A percentile compares a stretch with the other conserved stretches of the same genome.
These are phyloP conservation scores for Aspergillus sp. DNA, from an alignment of 2,329 filamentous ascomycete species.

Conservation along the genomic window DNA sequence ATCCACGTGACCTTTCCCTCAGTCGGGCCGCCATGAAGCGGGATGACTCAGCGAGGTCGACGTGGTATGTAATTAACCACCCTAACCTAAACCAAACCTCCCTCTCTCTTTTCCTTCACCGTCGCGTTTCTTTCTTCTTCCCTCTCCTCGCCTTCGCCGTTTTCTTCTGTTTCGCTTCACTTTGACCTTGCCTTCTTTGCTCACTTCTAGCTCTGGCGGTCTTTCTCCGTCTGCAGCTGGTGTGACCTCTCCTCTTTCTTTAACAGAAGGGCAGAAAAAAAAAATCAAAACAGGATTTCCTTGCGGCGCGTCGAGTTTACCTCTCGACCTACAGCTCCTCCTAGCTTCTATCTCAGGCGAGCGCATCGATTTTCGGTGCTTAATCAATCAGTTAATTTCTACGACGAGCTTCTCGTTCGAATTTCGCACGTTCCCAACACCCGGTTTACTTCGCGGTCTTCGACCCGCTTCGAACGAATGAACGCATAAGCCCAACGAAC, in stretches of 20 bases:
- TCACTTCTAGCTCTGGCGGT: constrained; percentile 14
- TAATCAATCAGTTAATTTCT: not conserved
- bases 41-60: not conserved
- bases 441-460: constrained; percentile 4
- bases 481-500: constrained; percentile 23
- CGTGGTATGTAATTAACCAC: constrained; percentile 2
- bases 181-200: constrained; percentile 9
- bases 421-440: not conserved
- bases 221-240: constrained; percentile 14
- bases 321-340: constrained; percentile 3
- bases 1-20: not conserved
- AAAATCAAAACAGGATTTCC: constrained; percentile 6
- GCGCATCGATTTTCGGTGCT: constrained; percentile 2
- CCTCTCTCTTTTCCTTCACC: constrained; percentile 18
- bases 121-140: constrained; percentile 14
- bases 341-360: not conserved
- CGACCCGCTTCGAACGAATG: constrained; percentile 24
- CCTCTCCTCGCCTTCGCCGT: constrained; percentile 7
- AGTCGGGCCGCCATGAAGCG: not conserved
- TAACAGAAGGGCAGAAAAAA: not conserved
- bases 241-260: constrained; percentile 10
- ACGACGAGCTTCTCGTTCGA: not conserved
- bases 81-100: constrained; percentile 3
- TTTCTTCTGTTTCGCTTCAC: constrained; percentile 3
- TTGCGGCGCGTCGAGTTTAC: constrained; percentile 15